Evolutionary conservation across 768 basidiomycete species (phyloP).

Genomic region (Atractiella rhizophila): DNA sequence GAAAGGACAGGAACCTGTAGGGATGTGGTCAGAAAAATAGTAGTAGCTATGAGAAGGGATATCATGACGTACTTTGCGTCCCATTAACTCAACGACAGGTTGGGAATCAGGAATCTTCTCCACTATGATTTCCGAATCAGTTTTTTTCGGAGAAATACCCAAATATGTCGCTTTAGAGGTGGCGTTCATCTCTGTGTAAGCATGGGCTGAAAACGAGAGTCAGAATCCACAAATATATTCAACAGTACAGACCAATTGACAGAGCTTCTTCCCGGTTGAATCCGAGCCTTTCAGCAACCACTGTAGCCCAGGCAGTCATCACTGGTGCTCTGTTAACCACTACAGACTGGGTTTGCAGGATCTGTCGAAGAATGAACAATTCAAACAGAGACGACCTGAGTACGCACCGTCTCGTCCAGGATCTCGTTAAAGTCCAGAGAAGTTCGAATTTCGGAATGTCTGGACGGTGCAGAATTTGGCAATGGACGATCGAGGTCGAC

Average conservation of each 20-base stretch:
- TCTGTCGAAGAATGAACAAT: conserved; percentile 22
- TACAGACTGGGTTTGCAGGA: conserved; percentile 34
- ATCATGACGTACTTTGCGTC: conserved; percentile 31
- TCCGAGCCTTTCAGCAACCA: conserved; percentile 62
- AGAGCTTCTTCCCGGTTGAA: conserved; percentile 73
- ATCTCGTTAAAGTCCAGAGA: conserved; percentile 48
- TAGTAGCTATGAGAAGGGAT: too few species aligned
- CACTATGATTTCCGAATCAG: conserved; percentile 34
- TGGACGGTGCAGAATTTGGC: conserved; percentile 30
- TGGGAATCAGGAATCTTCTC: conserved; percentile 40
- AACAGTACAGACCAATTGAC: conserved; percentile 43
- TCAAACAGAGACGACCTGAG: background rate
- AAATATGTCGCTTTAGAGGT: conserved; percentile 58
- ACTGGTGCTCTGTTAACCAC: conserved; percentile 77
- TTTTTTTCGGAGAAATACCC: conserved; percentile 39
- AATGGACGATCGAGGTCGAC: conserved; percentile 35
- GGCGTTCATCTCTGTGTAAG: conserved; percentile 81
- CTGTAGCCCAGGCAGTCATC: conserved; percentile 76
- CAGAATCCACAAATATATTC: background rate
- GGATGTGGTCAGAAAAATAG: background rate
- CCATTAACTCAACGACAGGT: conserved; percentile 59
- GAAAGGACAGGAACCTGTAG: conserved; percentile 46
- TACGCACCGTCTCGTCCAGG: conserved; percentile 39
- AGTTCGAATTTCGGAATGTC: conserved; percentile 27
- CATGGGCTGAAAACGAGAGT: conserved; percentile 36